phyloP scores from a whole-genome alignment of 176 grass and related monocot genomes.

The Juncus effusus region DNA sequence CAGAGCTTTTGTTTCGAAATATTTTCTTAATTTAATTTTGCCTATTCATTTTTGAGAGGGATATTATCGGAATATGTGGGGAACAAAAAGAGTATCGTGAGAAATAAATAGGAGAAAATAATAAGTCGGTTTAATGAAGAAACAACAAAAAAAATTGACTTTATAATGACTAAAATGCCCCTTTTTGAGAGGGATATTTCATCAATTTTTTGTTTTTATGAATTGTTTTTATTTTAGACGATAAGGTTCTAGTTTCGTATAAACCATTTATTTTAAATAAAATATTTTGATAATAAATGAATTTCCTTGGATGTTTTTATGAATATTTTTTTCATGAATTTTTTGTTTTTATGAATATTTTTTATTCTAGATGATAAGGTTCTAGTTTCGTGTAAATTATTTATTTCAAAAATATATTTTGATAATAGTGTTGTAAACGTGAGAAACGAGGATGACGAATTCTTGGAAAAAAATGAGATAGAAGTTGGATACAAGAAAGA shows the following conservation, averaged over 20 bases:
- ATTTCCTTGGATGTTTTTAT: no score
- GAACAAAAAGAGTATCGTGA: background rate
- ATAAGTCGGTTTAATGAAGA: background rate
- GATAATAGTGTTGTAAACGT: no score
- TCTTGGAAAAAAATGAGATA: no score
- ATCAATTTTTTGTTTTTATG: background rate
- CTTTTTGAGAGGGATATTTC: background rate
- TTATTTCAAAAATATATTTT: no score
- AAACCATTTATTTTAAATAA: no score
- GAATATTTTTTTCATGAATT: background rate
- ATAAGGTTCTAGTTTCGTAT: no score
- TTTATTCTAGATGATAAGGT: no score
- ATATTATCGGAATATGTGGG: slow-evolving; percentile 11
- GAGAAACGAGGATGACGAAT: no score
- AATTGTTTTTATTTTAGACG: no score
- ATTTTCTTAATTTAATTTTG: slow-evolving; percentile 5
- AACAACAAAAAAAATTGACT: slow-evolving; percentile 7
- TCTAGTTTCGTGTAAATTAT: no score
- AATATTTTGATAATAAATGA: no score
- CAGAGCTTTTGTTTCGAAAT: background rate
- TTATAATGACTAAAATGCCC: slow-evolving; percentile 14
- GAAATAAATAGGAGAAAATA: background rate
- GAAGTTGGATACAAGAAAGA: no score
- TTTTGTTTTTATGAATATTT: background rate
- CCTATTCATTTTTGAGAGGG: slow-evolving; percentile 1